A percentile compares a stretch with the other conserved stretches of the same genome.
Conservation (phyloP, 1,284 basidiomycete species). For the Sporisorium graminicola region DNA sequence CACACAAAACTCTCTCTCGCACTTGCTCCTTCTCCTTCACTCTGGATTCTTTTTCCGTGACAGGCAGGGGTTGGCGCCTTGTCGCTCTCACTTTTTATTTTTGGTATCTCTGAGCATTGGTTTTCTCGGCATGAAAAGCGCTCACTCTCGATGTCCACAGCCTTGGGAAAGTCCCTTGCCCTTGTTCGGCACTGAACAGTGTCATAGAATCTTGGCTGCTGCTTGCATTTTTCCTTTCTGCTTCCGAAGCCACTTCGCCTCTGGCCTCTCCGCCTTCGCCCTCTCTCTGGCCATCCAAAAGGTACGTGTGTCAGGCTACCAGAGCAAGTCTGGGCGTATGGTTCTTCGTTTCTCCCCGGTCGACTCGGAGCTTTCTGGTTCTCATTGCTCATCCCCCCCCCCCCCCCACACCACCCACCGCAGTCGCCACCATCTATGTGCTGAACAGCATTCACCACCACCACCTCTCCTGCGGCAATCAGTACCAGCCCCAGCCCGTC, state of each 20-base stretch:
- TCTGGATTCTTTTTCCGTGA: neutral
- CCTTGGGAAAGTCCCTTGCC: too few relatives aligned
- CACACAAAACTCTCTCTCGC: too few relatives aligned
- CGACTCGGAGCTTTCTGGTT: neutral
- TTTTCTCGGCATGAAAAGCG: neutral
- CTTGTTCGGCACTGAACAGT: neutral
- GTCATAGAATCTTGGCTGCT: too few relatives aligned
- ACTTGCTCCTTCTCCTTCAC: neutral
- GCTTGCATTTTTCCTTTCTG: too few relatives aligned
- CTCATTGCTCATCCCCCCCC: neutral
- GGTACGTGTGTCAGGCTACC: too few relatives aligned
- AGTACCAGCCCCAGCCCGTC: neutral
- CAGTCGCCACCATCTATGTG: neutral
- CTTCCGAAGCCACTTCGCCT: too few relatives aligned
- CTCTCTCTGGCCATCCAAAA: too few relatives aligned
- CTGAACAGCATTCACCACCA: neutral
- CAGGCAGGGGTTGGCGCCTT: too few relatives aligned
- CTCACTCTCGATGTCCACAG: too few relatives aligned
- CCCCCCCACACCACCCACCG: neutral
- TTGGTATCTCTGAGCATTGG: neutral
- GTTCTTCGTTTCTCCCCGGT: neutral
- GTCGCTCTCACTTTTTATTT: too few relatives aligned
- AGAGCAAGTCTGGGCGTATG: too few relatives aligned
- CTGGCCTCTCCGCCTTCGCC: too few relatives aligned
- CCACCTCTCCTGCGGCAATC: neutral